A percentile compares a stretch with the other conserved stretches of the same genome.
Conservation (phyloP, 2,329 filamentous ascomycete genomes). For the Talaromyces sp. region DNA sequence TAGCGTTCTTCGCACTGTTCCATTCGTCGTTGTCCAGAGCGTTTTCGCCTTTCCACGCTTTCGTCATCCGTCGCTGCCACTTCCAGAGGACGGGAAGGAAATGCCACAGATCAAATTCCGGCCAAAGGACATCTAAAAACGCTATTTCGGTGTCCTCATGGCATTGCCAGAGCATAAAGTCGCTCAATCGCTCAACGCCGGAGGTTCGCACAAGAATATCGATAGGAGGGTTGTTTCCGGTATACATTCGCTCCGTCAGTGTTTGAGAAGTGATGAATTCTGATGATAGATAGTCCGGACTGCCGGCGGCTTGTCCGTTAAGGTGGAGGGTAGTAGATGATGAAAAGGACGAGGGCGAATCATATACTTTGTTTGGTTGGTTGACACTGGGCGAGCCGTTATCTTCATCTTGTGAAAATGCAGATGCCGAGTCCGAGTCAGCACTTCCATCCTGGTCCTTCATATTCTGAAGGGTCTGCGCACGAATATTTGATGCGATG, state of each 20-base stretch:
- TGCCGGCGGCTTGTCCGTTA: conserved; percentile 26
- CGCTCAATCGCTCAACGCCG: conserved; percentile 85
- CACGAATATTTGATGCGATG: conserved; percentile 80
- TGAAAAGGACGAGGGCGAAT: conserved; percentile 38
- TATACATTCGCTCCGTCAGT: conserved; percentile 83
- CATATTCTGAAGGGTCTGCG: conserved; percentile 48
- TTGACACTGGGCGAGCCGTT: conserved; percentile 20
- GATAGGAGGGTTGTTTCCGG: conserved; percentile 76
- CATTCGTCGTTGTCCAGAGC: conserved; percentile 50
- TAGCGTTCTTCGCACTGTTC: conserved; percentile 24
- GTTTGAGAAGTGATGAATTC: conserved; percentile 84
- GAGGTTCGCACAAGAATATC: conserved; percentile 91
- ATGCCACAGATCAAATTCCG: conserved; percentile 89
- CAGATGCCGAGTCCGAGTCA: conserved; percentile 47
- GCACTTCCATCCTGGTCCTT: conserved; percentile 40
- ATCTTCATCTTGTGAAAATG: conserved; percentile 45
- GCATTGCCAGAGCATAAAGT: conserved; percentile 99
- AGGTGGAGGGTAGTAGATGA: conserved; percentile 51
- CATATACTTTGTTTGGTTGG: conserved; percentile 28
- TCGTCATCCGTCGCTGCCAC: conserved; percentile 71
- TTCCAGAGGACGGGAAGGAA: conserved; percentile 90
- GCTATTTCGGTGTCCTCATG: conserved; percentile 90
- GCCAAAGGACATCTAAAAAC: conserved; percentile 90
- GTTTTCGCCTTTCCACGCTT: conserved; percentile 59
- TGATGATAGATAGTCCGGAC: conserved; percentile 63